Evolutionary conservation across 306 rosid genomes (phyloP).

Genomic region (Mimosa bimucronata): DNA sequence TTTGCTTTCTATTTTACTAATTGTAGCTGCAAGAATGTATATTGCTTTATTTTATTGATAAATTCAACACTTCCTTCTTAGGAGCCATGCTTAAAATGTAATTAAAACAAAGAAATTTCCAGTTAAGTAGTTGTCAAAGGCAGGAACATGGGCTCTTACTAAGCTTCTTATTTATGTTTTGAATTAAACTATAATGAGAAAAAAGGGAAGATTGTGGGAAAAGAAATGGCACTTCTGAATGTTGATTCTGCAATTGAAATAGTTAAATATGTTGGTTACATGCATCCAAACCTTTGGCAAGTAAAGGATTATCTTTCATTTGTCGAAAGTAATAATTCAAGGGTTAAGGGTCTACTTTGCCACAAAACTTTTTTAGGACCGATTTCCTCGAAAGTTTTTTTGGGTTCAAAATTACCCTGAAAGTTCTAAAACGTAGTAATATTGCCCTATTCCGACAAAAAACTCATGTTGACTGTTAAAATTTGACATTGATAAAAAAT

Average conservation of each 20-base stretch:
- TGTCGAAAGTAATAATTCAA: slow-evolving; percentile 4
- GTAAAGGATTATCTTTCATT: slow-evolving; percentile 2
- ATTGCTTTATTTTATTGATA: background rate
- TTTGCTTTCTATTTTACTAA: background rate
- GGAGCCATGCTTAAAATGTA: background rate
- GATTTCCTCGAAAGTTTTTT: too few species aligned
- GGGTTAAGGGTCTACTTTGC: too few species aligned
- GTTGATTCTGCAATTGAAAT: background rate
- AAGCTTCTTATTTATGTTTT: background rate
- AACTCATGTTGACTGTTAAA: too few species aligned
- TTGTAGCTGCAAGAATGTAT: background rate
- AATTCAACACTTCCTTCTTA: background rate
- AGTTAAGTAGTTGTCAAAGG: background rate
- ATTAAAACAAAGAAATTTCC: background rate
- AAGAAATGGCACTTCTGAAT: slow-evolving; percentile 5
- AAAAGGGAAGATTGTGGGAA: background rate
- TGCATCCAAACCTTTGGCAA: background rate
- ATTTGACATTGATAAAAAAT: too few species aligned
- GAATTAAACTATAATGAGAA: slow-evolving; percentile 3
- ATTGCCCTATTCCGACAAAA: too few species aligned
- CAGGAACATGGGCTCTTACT: background rate
- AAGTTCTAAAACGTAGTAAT: too few species aligned
- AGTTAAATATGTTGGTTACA: background rate
- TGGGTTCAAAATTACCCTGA: too few species aligned
- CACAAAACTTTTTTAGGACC: too few species aligned